Percentiles rank a stretch among this genome's conserved stretches.
Evolutionary conservation across 768 basidiomycete species (phyloP).

Genomic region (Cystobasidiopsis lactophilus): DNA sequence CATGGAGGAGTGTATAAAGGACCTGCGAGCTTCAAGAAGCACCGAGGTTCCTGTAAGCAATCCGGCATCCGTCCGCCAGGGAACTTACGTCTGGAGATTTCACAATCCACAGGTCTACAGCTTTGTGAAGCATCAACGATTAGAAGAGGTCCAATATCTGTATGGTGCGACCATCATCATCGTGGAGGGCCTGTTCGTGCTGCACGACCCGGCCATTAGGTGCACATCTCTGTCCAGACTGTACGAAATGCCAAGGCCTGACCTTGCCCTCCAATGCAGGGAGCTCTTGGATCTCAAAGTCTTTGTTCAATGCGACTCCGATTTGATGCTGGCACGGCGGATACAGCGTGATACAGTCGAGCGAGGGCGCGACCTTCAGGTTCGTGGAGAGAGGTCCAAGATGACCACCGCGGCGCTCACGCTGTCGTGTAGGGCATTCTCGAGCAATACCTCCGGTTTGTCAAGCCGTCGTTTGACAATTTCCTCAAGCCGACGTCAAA

Average conservation of each 20-base stretch:
- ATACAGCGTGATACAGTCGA: slow-evolving; percentile 72
- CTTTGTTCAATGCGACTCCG: slow-evolving; percentile 70
- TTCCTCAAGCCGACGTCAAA: slow-evolving; percentile 73
- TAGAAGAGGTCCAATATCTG: slow-evolving; percentile 33
- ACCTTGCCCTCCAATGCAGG: slow-evolving; percentile 29
- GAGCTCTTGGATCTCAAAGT: slow-evolving; percentile 82
- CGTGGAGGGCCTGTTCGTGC: slow-evolving; percentile 71
- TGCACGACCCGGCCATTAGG: slow-evolving; percentile 65
- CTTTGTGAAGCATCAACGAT: slow-evolving; percentile 67
- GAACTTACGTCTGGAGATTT: too few relatives aligned
- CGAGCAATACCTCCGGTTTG: slow-evolving; percentile 53
- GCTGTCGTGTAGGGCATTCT: slow-evolving; percentile 63
- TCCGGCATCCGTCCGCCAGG: too few relatives aligned
- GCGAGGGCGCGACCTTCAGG: slow-evolving; percentile 55
- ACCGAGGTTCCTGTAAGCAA: slow-evolving; percentile 64
- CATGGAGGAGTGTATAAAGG: slow-evolving; percentile 68
- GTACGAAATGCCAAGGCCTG: too few relatives aligned
- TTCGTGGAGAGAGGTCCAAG: too few relatives aligned
- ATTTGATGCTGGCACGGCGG: slow-evolving; percentile 87
- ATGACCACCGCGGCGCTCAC: too few relatives aligned
- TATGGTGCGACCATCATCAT: slow-evolving; percentile 16
- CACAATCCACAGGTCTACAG: too few relatives aligned
- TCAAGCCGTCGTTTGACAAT: slow-evolving; percentile 72
- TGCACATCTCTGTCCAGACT: too few relatives aligned
- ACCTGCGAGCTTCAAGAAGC: slow-evolving; percentile 52